Conservation (phyloP, 2,329 filamentous ascomycete species). For the Colletotrichum lini region DNA sequence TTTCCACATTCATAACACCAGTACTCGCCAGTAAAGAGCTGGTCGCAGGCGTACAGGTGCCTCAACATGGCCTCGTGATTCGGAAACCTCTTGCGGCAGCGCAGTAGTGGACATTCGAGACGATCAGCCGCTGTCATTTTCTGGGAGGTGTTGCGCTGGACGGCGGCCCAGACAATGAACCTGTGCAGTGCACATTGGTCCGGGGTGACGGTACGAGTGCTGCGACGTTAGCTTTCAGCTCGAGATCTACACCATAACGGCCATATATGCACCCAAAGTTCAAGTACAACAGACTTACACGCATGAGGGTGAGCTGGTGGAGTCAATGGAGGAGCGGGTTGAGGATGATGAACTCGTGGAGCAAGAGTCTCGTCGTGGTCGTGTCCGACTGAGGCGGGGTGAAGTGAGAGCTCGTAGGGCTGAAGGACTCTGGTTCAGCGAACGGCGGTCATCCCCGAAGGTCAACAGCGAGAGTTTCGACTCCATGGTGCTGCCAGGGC, state of each 20-base stretch:
- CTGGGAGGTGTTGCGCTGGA: conserved; percentile 66
- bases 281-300: conserved; percentile 50
- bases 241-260: conserved; percentile 11
- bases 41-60: conserved; percentile 64
- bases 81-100: conserved; percentile 64
- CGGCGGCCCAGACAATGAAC: conserved; percentile 71
- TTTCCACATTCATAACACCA: conserved; percentile 69
- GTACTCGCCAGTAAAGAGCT: conserved; percentile 66
- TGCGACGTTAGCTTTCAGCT: conserved; percentile 45
- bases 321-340: conserved; percentile 45
- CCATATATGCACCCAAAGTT: background rate
- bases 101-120: conserved; percentile 66
- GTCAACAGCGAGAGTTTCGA: conserved; percentile 48
- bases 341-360: conserved; percentile 46
- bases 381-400: conserved; percentile 50
- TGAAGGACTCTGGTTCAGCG: conserved; percentile 48
- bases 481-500: conserved; percentile 46
- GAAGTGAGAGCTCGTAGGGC: conserved; percentile 52
- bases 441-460: conserved; percentile 46
- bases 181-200: conserved; percentile 67
- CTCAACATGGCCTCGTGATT: conserved; percentile 69
- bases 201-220: conserved; percentile 59
- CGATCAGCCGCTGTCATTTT: conserved; percentile 64
- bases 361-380: conserved; percentile 50
- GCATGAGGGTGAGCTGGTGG: conserved; percentile 48